Evolutionary conservation across 306 rosid species (phyloP).

Genomic region (Prunus armeniaca): DNA sequence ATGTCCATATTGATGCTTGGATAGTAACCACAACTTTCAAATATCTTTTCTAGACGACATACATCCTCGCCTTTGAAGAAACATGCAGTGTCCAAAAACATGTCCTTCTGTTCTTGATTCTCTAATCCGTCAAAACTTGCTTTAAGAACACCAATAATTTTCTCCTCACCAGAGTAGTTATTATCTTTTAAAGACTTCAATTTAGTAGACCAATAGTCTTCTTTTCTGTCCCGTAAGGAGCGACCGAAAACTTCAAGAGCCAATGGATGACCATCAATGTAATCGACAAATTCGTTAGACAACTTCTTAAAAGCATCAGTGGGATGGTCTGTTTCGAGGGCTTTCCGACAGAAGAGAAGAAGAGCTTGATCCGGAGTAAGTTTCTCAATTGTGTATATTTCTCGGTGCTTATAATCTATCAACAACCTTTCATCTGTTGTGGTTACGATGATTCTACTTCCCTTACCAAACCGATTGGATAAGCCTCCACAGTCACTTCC

Average conservation of each 20-base stretch:
- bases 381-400: neutral
- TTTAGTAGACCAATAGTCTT: conserved; percentile 20
- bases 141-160: neutral
- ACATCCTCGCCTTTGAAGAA: neutral
- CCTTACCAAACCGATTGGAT: neutral
- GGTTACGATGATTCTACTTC: neutral
- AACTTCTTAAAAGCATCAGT: neutral
- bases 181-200: conserved; percentile 10
- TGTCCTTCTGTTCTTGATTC: neutral
- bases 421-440: neutral
- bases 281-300: neutral
- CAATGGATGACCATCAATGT: neutral
- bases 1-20: conserved; percentile 3
- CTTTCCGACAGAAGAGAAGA: neutral
- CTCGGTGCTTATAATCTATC: neutral
- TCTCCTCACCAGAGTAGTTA: neutral
- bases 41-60: neutral
- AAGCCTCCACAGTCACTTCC: neutral
- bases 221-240: neutral
- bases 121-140: conserved; percentile 31
- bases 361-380: neutral
- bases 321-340: neutral
- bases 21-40: neutral
- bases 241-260: conserved; percentile 15
- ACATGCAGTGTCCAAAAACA: conserved; percentile 7